Evolutionary conservation across 129 eudicot species (phyloP).

Genomic region (Ambrosia artemisiifolia): DNA sequence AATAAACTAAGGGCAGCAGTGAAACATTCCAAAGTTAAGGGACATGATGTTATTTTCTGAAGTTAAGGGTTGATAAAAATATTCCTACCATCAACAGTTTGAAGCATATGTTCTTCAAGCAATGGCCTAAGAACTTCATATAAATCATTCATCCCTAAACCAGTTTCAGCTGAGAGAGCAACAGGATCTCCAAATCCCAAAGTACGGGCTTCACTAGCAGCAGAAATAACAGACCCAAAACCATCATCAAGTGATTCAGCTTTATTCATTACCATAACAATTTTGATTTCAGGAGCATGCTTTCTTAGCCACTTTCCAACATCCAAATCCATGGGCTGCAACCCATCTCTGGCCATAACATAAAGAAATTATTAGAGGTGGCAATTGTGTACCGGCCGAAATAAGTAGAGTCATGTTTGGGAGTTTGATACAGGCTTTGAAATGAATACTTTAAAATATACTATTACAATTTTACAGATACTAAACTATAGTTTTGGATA

Average conservation of each 20-base stretch:
- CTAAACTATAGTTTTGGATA: not conserved
- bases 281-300: conserved; percentile 75
- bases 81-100: conserved; percentile 42
- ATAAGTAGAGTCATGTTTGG: not conserved
- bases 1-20: not conserved
- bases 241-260: conserved; percentile 80
- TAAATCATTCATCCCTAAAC: conserved; percentile 81
- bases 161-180: conserved; percentile 93
- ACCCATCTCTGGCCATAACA: conserved; percentile 64
- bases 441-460: not conserved
- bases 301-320: conserved; percentile 95
- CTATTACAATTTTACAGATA: not conserved
- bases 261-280: conserved; percentile 80
- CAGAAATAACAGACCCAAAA: conserved; percentile 66
- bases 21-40: not conserved
- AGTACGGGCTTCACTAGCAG: conserved; percentile 75
- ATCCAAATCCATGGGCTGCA: conserved; percentile 95
- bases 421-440: not conserved
- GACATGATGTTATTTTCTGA: not conserved
- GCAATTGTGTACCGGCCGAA: not conserved
- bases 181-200: conserved; percentile 96
- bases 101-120: conserved; percentile 71
- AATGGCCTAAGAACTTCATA: conserved; percentile 66
- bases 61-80: not conserved
- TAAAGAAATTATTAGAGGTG: not conserved